These are phyloP conservation scores for Salix purpurea DNA, from an alignment of 345 rosid genomes.

Conservation along the genomic window DNA sequence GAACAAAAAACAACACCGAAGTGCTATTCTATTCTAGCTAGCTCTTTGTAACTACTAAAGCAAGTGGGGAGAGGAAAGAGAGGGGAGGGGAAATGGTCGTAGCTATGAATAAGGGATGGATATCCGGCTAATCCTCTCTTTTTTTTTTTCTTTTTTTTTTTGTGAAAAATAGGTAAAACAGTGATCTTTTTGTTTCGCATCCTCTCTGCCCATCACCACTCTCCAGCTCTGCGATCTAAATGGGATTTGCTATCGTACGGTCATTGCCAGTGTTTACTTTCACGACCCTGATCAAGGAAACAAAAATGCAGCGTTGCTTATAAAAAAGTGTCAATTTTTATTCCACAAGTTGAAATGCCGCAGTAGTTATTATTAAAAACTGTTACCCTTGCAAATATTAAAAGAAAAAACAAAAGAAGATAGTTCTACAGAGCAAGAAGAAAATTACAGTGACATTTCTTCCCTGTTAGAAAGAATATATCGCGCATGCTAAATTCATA, in stretches of 20 bases:
- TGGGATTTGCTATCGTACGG: background rate
- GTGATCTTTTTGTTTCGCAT: background rate
- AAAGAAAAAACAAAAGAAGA: background rate
- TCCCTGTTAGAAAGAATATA: background rate
- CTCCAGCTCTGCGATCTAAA: background rate
- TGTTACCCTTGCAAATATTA: background rate
- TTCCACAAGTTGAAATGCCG: background rate
- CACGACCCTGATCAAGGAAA: background rate
- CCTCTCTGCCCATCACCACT: background rate
- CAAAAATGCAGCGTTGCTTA: background rate
- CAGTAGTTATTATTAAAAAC: too few relatives aligned
- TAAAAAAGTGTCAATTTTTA: background rate
- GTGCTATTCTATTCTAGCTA: background rate
- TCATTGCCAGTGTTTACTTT: background rate
- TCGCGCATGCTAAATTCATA: background rate
- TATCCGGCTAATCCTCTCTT: slow-evolving; percentile 14
- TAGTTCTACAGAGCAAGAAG: background rate
- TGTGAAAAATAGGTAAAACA: slow-evolving; percentile 4
- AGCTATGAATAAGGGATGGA: slow-evolving; percentile 24
- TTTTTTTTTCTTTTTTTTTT: background rate
- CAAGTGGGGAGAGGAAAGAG: background rate
- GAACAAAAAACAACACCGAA: background rate
- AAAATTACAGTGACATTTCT: background rate
- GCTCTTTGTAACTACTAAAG: background rate
- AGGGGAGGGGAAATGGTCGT: slow-evolving; percentile 6